Conservation (phyloP, 768 basidiomycete species). For the Boletus coccyginus region DNA sequence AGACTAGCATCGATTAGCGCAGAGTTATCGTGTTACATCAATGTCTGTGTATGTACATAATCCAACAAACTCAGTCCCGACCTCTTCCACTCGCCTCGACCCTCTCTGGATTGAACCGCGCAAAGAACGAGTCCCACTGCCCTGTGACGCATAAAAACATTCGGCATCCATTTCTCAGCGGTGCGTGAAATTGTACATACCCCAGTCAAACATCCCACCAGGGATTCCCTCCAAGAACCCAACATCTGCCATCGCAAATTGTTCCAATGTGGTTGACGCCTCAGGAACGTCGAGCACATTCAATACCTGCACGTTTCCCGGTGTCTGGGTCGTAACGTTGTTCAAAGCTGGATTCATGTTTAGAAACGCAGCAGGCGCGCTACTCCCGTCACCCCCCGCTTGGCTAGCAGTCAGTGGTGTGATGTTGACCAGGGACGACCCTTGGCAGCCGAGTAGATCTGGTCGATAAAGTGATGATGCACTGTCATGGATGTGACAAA, state of each 20-base stretch:
- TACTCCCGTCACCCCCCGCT: conserved; percentile 30
- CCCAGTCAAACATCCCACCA: conserved; percentile 85
- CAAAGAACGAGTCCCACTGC: conserved; percentile 83
- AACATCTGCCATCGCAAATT: conserved; percentile 63
- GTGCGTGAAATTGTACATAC: conserved; percentile 42
- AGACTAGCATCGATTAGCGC: conserved; percentile 11
- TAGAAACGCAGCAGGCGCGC: conserved; percentile 25
- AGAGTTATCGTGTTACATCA: conserved; percentile 4
- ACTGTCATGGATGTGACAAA: conserved; percentile 8
- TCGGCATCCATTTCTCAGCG: not conserved
- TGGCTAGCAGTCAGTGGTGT: conserved; percentile 42
- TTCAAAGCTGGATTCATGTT: conserved; percentile 83
- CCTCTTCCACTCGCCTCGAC: not conserved
- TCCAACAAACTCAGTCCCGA: not conserved
- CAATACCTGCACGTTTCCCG: conserved; percentile 69
- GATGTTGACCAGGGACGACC: conserved; percentile 54
- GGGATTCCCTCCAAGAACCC: conserved; percentile 78
- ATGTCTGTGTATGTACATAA: conserved; percentile 14
- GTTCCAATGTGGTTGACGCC: conserved; percentile 53
- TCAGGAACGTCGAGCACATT: conserved; percentile 67
- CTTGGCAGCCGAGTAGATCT: conserved; percentile 11
- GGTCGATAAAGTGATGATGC: conserved; percentile 5
- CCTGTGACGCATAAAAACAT: conserved; percentile 39
- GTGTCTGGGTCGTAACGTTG: conserved; percentile 32
- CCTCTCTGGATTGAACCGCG: conserved; percentile 44